phyloP scores from a whole-genome alignment of 768 basidiomycete species.

The Boletellus ananas region DNA sequence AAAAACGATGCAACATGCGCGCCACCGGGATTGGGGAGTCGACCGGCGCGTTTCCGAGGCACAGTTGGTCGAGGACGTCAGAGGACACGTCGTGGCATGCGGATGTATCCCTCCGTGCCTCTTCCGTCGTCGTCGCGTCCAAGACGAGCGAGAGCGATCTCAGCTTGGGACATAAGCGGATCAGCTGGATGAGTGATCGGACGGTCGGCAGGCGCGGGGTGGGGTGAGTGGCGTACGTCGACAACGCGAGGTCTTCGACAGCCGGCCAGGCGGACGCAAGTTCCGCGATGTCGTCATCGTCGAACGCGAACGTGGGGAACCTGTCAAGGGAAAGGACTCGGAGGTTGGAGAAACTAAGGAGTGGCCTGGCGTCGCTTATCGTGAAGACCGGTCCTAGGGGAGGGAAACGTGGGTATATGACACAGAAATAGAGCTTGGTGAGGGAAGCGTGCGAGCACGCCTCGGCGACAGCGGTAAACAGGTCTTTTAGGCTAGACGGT shows the following conservation, averaged over 20 bases:
- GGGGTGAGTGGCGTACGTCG: conserved; percentile 14
- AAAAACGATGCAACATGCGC: conserved; percentile 9
- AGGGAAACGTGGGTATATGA: conserved; percentile 12
- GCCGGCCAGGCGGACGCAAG: conserved; percentile 20
- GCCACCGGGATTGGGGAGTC: conserved; percentile 9
- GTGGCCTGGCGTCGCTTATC: conserved; percentile 12
- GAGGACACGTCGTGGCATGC: background rate
- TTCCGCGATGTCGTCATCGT: conserved; percentile 13
- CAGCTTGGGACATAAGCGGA: conserved; percentile 11
- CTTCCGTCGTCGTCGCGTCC: conserved; percentile 7
- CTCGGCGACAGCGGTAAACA: conserved; percentile 8
- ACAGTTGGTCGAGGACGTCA: conserved; percentile 6
- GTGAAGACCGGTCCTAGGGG: background rate
- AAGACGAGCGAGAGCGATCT: conserved; percentile 22
- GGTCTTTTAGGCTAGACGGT: conserved; percentile 5
- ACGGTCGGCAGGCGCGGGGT: conserved; percentile 20
- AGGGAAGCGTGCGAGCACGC: conserved; percentile 15
- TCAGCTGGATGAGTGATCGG: conserved; percentile 11
- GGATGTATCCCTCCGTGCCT: background rate
- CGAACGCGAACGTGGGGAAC: conserved; percentile 10
- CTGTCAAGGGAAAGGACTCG: conserved; percentile 16
- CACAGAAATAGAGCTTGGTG: conserved; percentile 8
- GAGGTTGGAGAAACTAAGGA: conserved; percentile 13
- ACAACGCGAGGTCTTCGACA: conserved; percentile 18
- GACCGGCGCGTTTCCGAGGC: conserved; percentile 22